These are phyloP conservation scores for Globisporangium ultimum DNA, from an alignment of 352 stramenopile species.

Conservation along the genomic window DNA sequence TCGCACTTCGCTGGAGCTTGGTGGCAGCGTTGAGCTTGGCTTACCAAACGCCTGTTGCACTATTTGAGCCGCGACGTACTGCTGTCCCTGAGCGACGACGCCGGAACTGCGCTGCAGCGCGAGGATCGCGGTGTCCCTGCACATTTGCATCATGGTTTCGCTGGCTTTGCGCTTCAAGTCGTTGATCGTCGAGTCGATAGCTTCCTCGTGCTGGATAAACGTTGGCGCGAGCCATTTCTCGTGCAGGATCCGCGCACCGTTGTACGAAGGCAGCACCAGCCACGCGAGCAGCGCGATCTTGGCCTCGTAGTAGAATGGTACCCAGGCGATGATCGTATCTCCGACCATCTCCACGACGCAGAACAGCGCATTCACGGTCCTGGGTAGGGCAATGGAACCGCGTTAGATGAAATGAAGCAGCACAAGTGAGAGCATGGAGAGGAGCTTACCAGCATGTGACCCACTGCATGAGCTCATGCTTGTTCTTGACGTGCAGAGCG, in stretches of 20 bases:
- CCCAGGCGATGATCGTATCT: constrained; percentile 49
- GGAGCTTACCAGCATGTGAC: constrained; percentile 50
- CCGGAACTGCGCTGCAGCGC: constrained; percentile 57
- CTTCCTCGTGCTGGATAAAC: constrained; percentile 66
- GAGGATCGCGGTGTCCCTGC: constrained; percentile 59
- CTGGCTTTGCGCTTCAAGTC: constrained; percentile 59
- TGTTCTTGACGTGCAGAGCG: constrained; percentile 31
- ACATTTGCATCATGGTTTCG: constrained; percentile 62
- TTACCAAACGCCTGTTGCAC: constrained; percentile 58
- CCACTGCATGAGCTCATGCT: constrained; percentile 59
- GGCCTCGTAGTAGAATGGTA: constrained; percentile 73
- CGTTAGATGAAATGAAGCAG: constrained; percentile 6
- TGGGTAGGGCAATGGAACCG: constrained; percentile 1
- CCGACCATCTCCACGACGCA: constrained; percentile 55
- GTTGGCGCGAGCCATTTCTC: constrained; percentile 52
- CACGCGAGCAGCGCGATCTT: constrained; percentile 70
- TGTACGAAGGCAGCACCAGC: constrained; percentile 60
- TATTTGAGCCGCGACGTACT: constrained; percentile 58
- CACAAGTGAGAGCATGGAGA: neutral
- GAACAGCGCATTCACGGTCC: constrained; percentile 60
- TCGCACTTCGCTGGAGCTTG: constrained; percentile 7
- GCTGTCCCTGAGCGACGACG: constrained; percentile 57
- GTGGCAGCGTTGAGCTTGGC: constrained; percentile 1
- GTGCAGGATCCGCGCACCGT: constrained; percentile 49
- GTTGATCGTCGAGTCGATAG: constrained; percentile 53